Evolutionary conservation across 495 filamentous ascomycete genomes (phyloP), one percentile per base, ranked within the genome.

Genomic region (Oidiodendron maius): DNA sequence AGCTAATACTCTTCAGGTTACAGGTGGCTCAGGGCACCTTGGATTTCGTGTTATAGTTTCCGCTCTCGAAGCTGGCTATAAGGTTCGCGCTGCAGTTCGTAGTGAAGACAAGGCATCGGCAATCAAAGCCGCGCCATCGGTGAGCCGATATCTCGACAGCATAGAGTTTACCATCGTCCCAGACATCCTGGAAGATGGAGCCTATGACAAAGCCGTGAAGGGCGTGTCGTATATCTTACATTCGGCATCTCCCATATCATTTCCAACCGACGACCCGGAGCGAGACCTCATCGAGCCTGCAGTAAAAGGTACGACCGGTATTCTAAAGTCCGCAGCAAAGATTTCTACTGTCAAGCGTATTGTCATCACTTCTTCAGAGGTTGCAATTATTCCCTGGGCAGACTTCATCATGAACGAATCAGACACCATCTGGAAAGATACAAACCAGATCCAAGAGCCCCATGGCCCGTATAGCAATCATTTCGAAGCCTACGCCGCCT

Each of bases 191-290:
- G 58, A 54, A 1, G 51, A 64, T 0, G 65, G 63, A 6, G 71
- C 71, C 11, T 78, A 71, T 53, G 65, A 74, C 44, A 44, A 65
- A 17, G 71, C 69, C 9, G 63, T 75, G 20, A 59, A 71, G 30
- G 72, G 61, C 26, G 71, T 68, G 0, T 69, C 63, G 20, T 69
- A 69, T 48, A 63, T 77, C 46, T 67, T 80, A 48, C 77, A 81
- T 52, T 55, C 74, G 23, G 76, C 77, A 1, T 74, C 73, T 34
- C 75, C 77, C 1, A 68, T 41, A 28, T 24, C 15, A 11, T 36
- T 48, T 15, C 44, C 49, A 13, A 10, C 52, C 16, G 45, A 53
- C 6, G 55, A 55, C 15, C 28, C 24, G 22, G 59, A 62, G 9
- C 41, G 30, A 0, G 44, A 61, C 22, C 23, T 67, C 20, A 61